Base-by-base conservation (phyloP, 768 basidiomycete species). In the Clathrus columnatus region DNA sequence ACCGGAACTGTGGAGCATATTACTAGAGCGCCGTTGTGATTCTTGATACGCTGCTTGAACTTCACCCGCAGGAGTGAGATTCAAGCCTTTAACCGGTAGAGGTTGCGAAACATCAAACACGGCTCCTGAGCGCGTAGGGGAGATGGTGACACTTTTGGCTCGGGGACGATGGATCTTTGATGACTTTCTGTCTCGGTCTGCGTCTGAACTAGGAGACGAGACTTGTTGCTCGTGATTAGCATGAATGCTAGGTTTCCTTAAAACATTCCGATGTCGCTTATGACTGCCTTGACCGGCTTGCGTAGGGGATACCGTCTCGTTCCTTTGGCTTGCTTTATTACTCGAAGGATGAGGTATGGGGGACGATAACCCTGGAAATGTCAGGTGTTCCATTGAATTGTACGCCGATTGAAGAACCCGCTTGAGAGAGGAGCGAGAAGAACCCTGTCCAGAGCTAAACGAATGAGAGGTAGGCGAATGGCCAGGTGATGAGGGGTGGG, bases 31-130 rank as follows among this genome's bases (percentile, higher is more conserved):
- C 17, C 28, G 54, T 27, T 55, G 54, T 1, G 54, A 55, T 30
- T 55, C 54, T 47, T 47, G 30, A 44, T 55, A 55, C 4, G 54
- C 54, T 20, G 42, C 54, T 23, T 27, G 54, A 28, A 55, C 27
- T 24, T 55, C 54, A 16, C 44, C 44, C 4, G 54, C 54, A 46
- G 54, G 54, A n/a, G 54, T 55, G 44, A 55, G n/a, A 30, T 48
- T 36, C 16, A 48, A 7, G 10, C 21, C 45, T 5, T 29, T 48
- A 17, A 14, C n/a, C 8, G 54, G 54, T 26, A 53, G 18, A 29
- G 54, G 54, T 16, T 55, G 54, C 7, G 21, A 20, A 30, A 55
- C 4, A 30, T 48, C 54, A n/a, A 55, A 46, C 18, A 29, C 18
- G 5, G 29, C 44, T 29, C 45, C 54, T 28, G n/a, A 30, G 24